Percentiles rank a stretch among this genome's conserved stretches.
phyloP scores from a whole-genome alignment of 208 protist species.

The Trypanosoma scelopori region DNA sequence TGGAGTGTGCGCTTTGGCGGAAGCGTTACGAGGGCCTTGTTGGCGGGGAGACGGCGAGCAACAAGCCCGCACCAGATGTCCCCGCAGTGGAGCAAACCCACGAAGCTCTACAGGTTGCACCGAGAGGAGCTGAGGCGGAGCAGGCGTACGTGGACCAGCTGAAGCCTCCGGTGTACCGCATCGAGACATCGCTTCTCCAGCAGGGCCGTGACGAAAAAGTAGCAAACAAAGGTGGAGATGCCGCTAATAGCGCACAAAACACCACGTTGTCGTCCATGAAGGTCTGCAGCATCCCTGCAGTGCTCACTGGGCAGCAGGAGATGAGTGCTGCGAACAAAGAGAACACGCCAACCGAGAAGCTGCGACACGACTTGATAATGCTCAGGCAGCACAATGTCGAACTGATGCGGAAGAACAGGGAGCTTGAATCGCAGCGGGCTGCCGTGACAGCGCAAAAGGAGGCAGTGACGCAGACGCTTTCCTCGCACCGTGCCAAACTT shows the following conservation, averaged over 20 bases:
- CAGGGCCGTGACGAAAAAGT: no score
- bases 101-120: not conserved
- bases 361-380: not conserved
- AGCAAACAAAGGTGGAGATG: no score
- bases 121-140: no score
- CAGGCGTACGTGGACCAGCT: no score
- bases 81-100: not conserved
- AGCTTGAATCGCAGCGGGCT: not conserved
- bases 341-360: not conserved
- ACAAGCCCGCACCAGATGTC: not conserved
- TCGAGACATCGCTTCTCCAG: no score
- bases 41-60: slow-evolving; percentile 10
- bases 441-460: not conserved
- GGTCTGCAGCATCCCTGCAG: not conserved
- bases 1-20: slow-evolving; percentile 32
- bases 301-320: not conserved
- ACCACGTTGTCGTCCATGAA: not conserved
- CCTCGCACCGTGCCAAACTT: not conserved
- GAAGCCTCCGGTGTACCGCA: no score
- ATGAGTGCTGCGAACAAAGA: not conserved
- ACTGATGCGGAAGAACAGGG: slow-evolving; percentile 2
- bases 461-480: not conserved
- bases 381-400: slow-evolving; percentile 2
- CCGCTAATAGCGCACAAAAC: no score
- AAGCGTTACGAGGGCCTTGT: slow-evolving; percentile 33